phyloP scores from a whole-genome alignment of 495 filamentous ascomycete species.

The Tuber borchii region DNA sequence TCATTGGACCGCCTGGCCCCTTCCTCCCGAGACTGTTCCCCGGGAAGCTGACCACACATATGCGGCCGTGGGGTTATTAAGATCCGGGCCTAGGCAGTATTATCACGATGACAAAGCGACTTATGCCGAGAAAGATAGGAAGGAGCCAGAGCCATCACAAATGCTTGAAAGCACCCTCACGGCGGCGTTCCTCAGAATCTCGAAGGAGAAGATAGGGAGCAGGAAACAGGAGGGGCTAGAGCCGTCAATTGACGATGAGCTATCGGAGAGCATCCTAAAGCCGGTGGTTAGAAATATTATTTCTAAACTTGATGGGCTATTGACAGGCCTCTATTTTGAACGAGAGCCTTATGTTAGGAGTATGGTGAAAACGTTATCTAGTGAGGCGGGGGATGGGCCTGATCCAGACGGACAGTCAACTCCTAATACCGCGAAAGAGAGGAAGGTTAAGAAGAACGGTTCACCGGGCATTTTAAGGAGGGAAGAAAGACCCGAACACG shows the following conservation, averaged over 20 bases:
- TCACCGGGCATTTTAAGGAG: not conserved
- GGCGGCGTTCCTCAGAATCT: slow-evolving; percentile 15
- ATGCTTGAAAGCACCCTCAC: slow-evolving; percentile 24
- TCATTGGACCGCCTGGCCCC: slow-evolving; percentile 29
- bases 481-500: not conserved
- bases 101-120: slow-evolving; percentile 11
- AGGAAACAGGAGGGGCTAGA: slow-evolving; percentile 4
- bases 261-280: slow-evolving; percentile 17
- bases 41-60: slow-evolving; percentile 17
- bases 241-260: slow-evolving; percentile 20
- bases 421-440: slow-evolving; percentile 6
- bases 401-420: not conserved
- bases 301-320: slow-evolving; percentile 17
- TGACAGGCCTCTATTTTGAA: slow-evolving; percentile 23
- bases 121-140: slow-evolving; percentile 1
- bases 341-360: slow-evolving; percentile 2
- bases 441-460: not conserved
- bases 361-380: slow-evolving; percentile 11
- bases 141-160: slow-evolving; percentile 8
- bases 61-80: slow-evolving; percentile 7
- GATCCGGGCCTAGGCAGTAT: slow-evolving; percentile 4
- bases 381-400: not conserved
- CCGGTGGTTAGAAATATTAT: slow-evolving; percentile 26
- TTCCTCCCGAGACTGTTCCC: slow-evolving; percentile 22
- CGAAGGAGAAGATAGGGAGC: slow-evolving; percentile 11